Evolutionary conservation across 495 filamentous ascomycete genomes (phyloP), one percentile per base, ranked within the genome.

Genomic region (Pyrenopolyporus hunteri): DNA sequence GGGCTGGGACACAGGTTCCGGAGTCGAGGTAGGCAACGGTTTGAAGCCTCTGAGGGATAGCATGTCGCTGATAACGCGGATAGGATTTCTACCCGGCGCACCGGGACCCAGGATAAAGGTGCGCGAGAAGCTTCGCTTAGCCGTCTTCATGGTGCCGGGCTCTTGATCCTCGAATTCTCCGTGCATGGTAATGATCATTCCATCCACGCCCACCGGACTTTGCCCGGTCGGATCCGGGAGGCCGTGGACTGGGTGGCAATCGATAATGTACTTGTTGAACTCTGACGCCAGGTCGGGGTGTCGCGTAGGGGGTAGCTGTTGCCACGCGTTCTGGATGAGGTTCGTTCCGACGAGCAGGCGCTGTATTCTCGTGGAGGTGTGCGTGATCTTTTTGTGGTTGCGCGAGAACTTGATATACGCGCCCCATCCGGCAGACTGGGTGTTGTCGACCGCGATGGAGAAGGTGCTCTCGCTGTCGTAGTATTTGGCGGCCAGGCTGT

Each of bases 21-120:
- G 44, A 16, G 63, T 28, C 28, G 44, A 60, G 42, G 67, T 56
- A 59, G 73, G 73, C 4, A 76, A 54, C 67, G 73, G 73, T 66
- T 59, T 81, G 79, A 47, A 89, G 1, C 84, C 80, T 37, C 89
- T 82, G 20, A 96, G 72, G 16, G 83, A 83, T 40, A 95, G 79
- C 66, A 90, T 84, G 72, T 98, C 93, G 69, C 81, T 92, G 47
- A 92, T 79, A 14, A 97, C 90, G 33, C 92, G 82, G 33, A 97
- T 84, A 2, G 81, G 80, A 3, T 82, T 80, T 5, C 79, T 80
- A 19, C 78, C 80, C 1, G 81, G 76, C 23, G 65, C 70, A 28
- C 90, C 91, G 3, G 92, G 92, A 0, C 91, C 91, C 14, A 98
- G 78, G 36, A 93, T 78, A 63, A 98, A 92, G 0, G 85, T 90